A percentile compares a stretch with the other conserved stretches of the same genome.
Evolutionary conservation across 2,329 filamentous ascomycete genomes (phyloP).

Genomic region (Alternaria arbusti): DNA sequence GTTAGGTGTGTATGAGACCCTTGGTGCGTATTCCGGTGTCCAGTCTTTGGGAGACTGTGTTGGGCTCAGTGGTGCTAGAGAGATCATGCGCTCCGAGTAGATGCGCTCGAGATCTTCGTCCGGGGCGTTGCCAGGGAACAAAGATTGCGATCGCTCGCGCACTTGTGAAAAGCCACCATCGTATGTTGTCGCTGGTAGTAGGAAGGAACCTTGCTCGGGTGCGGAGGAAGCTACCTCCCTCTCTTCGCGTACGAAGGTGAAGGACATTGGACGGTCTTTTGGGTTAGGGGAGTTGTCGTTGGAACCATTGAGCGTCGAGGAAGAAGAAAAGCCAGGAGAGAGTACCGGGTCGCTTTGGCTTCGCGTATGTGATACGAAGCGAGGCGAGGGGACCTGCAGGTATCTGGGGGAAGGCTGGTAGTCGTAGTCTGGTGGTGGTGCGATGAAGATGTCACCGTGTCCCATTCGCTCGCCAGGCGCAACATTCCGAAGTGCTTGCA

Average conservation of each 20-base stretch:
- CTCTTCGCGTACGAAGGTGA: conserved; percentile 19
- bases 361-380: conserved; percentile 21
- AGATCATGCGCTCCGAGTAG: conserved; percentile 6
- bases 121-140: conserved; percentile 11
- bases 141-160: conserved; percentile 17
- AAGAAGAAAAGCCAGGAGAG: conserved; percentile 28
- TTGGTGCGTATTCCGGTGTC: neutral
- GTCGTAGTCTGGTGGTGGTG: conserved; percentile 45
- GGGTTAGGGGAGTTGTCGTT: conserved; percentile 16
- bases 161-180: conserved; percentile 16
- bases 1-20: conserved; percentile 17
- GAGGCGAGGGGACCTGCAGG: conserved; percentile 17
- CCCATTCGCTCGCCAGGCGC: conserved; percentile 41
- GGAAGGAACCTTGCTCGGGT: conserved; percentile 20
- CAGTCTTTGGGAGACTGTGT: neutral
- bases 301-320: conserved; percentile 20
- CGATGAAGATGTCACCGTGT: conserved; percentile 43
- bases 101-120: neutral
- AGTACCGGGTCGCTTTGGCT: conserved; percentile 31
- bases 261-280: conserved; percentile 15
- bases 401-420: conserved; percentile 21
- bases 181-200: conserved; percentile 33
- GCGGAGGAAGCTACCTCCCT: conserved; percentile 15
- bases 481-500: conserved; percentile 38
- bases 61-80: conserved; percentile 11